Conservation (phyloP, 2,329 filamentous ascomycete species). For the Exophiala oligosperma region DNA sequence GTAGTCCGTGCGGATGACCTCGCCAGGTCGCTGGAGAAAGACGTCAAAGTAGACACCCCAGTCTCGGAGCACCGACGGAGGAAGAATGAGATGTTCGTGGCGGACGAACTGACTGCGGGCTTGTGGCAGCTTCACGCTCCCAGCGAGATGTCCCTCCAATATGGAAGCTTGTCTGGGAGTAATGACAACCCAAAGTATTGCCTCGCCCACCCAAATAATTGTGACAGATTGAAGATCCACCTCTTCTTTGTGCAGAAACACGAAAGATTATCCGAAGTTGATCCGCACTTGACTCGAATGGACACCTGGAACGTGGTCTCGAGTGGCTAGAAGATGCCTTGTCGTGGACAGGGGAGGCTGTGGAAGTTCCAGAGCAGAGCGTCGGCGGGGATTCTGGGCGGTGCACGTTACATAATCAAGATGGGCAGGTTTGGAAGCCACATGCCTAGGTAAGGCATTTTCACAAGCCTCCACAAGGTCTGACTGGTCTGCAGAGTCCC, state of each 20-base stretch:
- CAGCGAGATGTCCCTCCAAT: not conserved
- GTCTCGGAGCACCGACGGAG: not conserved
- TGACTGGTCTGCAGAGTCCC: not conserved
- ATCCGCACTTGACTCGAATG: slow-evolving; percentile 1
- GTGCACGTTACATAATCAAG: not conserved
- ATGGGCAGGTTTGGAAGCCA: not conserved
- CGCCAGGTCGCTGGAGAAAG: slow-evolving; percentile 7
- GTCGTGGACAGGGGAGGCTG: not conserved
- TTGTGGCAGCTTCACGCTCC: not conserved
- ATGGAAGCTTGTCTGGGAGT: slow-evolving; percentile 1
- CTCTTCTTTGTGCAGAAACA: slow-evolving; percentile 1
- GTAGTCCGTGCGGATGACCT: slow-evolving; percentile 5
- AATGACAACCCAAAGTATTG: slow-evolving; percentile 1
- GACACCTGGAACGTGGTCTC: not conserved
- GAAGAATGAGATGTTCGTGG: not conserved
- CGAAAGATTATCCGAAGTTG: slow-evolving; percentile 2
- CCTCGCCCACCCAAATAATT: not conserved
- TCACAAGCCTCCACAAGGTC: not conserved
- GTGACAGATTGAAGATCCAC: slow-evolving; percentile 6
- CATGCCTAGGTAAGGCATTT: not conserved
- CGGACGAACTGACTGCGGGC: not conserved
- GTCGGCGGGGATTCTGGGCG: not conserved
- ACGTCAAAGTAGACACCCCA: slow-evolving; percentile 4
- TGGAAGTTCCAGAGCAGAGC: not conserved
- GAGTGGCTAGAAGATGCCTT: not conserved